phyloP scores from a whole-genome alignment of 495 filamentous ascomycete species.

The Astrothelium subdiscretum region DNA sequence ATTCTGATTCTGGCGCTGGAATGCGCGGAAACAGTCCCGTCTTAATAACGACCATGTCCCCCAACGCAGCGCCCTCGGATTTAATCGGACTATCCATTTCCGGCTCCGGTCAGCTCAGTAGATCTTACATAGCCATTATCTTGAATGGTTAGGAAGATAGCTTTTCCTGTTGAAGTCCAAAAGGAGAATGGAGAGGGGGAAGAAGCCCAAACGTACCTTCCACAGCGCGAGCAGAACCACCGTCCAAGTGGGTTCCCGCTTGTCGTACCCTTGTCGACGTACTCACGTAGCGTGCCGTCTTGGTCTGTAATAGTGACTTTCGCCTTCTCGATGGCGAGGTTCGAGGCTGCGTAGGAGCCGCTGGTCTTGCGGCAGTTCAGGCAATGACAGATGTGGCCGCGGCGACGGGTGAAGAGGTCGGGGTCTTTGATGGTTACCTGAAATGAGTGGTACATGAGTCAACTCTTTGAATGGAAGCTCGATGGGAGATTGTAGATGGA shows the following conservation, averaged over 20 bases:
- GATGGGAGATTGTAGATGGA: no score
- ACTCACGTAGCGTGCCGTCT: conserved; percentile 27
- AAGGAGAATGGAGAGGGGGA: no score
- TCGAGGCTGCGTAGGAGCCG: conserved; percentile 27
- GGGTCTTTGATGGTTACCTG: conserved; percentile 24
- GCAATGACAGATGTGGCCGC: conserved; percentile 30
- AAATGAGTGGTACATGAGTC: not conserved
- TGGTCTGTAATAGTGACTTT: conserved; percentile 30
- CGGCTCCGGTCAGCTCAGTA: no score
- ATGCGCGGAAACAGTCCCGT: conserved; percentile 35
- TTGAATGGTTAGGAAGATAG: no score
- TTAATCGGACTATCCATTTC: conserved; percentile 29
- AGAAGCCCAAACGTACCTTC: conserved; percentile 24
- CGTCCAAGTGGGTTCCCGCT: conserved; percentile 30
- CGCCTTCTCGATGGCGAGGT: conserved; percentile 30
- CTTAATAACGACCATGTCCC: conserved; percentile 30
- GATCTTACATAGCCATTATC: no score
- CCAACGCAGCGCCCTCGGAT: conserved; percentile 20
- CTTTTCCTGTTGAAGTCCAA: no score
- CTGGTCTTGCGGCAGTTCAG: conserved; percentile 31
- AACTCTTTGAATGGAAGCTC: no score
- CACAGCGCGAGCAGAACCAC: conserved; percentile 32
- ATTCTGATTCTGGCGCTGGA: conserved; percentile 30
- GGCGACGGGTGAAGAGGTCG: conserved; percentile 26
- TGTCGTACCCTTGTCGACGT: conserved; percentile 25